Evolutionary conservation across 305 asterid genomes (phyloP), one percentile per base, ranked within the genome.

Genomic region (Fraxinus greggii): DNA sequence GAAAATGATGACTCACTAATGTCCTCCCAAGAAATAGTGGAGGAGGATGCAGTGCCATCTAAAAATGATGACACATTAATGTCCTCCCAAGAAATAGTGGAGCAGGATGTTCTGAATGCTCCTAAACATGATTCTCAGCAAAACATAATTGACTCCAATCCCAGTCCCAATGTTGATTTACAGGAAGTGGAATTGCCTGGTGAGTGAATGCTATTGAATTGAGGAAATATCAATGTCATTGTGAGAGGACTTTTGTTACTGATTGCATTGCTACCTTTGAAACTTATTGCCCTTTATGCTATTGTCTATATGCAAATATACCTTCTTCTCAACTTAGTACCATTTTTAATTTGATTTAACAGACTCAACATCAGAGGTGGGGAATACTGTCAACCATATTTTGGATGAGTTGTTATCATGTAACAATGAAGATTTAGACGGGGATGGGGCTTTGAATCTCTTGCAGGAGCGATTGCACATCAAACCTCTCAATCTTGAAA

Each of bases 401-500:
- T 83, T 94, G 90, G 88, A 88, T 77, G 94, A 91, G 76, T 79
- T 94, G 81, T 77, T 93, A 70, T 89, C 94, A 40, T 76, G 84
- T 82, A 83, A 83, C 80, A 79, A 24, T 69, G 90, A 89, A 84
- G 97, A 90, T 85, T 85, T 94, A 84, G 92, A 91, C 4, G 95
- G 88, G 26, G 88, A 89, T 48, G 90, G 93, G 79, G 94, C 89
- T 72, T 78, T 90, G 80, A 85, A 89, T 86, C 56, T 87, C 72
- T 85, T 96, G 90, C 98, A 93, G 85, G 94, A 94, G 81, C 86
- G 84, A 40, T 86, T 96, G 85, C 88, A 91, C 48, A 87, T 94
- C 85, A 90, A 88, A 67, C 92, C 98, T 86, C 88, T 92, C 84
- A 93, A 92, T 83, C 77, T 67, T 67, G 90, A 83, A 72, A 86